phyloP scores from a whole-genome alignment of 495 filamentous ascomycete species.

The Ramalina intermedia region DNA sequence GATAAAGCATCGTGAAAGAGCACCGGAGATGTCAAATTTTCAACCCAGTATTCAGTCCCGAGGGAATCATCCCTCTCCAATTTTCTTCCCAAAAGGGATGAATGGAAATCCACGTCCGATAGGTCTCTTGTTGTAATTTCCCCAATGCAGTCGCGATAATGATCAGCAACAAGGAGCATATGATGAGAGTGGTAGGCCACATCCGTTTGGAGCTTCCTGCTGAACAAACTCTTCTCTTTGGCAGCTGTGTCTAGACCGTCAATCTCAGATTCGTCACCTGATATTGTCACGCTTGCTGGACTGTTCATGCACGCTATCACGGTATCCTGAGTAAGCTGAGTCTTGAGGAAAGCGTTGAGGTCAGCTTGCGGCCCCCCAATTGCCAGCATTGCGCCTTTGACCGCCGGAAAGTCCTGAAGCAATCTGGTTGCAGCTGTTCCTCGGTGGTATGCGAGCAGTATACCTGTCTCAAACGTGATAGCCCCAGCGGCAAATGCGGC shows the following conservation, averaged over 20 bases:
- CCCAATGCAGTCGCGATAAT: slow-evolving; percentile 1
- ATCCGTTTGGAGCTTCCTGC: slow-evolving; percentile 5
- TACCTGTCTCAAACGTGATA: neutral
- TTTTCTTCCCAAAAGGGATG: neutral
- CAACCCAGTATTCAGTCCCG: slow-evolving; percentile 20
- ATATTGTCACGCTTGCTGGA: slow-evolving; percentile 19
- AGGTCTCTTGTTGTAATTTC: neutral
- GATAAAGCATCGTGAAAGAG: slow-evolving; percentile 13
- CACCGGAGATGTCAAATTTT: slow-evolving; percentile 19
- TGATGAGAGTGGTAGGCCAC: slow-evolving; percentile 6
- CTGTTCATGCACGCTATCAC: slow-evolving; percentile 31
- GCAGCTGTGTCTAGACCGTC: slow-evolving; percentile 2
- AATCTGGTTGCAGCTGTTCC: slow-evolving; percentile 3
- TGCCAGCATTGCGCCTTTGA: slow-evolving; percentile 16
- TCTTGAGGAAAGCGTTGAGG: slow-evolving; percentile 1
- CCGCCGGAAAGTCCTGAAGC: neutral
- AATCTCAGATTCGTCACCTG: slow-evolving; percentile 11
- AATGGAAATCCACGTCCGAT: slow-evolving; percentile 1
- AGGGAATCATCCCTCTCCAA: neutral
- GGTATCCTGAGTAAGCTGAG: slow-evolving; percentile 15
- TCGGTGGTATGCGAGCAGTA: slow-evolving; percentile 21
- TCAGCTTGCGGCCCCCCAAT: slow-evolving; percentile 28
- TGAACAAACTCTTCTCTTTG: neutral
- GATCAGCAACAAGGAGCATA: slow-evolving; percentile 5
- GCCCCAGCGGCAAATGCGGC: slow-evolving; percentile 12